Base-by-base conservation (phyloP, 768 basidiomycete genomes). In the Kwoniella botswanensis region DNA sequence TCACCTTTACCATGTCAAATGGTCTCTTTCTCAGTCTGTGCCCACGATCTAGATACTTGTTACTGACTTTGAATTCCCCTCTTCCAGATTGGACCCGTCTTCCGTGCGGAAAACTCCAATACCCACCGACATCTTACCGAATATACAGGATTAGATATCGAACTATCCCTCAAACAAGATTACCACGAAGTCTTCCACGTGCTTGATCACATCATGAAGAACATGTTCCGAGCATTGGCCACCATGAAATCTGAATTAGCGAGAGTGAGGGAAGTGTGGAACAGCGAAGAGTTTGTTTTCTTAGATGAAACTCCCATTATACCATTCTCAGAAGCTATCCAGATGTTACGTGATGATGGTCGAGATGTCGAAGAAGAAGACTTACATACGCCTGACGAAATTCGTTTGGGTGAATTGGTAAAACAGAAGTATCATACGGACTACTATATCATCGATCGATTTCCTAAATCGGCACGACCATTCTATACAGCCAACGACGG, bases 371-470 rank as follows among this genome's bases (percentile, higher is more conserved):
- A 85, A 3, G 85, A 93, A 70, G 93, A 96, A 68, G 95, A 98
- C 82, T 92, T 98, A 70, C 94, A 93, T 85, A 98, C 95, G 9
- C 90, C 91, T 77, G 93, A 94, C 79, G 95, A 98, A 85, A 95
- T 91, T 86, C 87, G 90, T 66, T 89, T 98, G 24, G 95, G 95
- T 12, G 86, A 89, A 57, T 86, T 98, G 67, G 89, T 98, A 80
- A 93, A 90, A 82, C 89, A 88, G 60, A 96, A 95, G 85, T 94
- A 94, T 80, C 89, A 93, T 76, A 96, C 93, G 46, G 95, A 98
- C 84, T 98, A 96, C 86, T 98, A 92, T 86, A 97, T 98, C 82
- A 90, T 98, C 75, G 95, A 98, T 88, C 97, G 97, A 84, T 98
- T 98, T 87, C 95, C 96, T 4, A 88, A 93, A 85, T 91, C 87